Conservation (phyloP, 2,329 filamentous ascomycete species). For the Apiospora aurea region DNA sequence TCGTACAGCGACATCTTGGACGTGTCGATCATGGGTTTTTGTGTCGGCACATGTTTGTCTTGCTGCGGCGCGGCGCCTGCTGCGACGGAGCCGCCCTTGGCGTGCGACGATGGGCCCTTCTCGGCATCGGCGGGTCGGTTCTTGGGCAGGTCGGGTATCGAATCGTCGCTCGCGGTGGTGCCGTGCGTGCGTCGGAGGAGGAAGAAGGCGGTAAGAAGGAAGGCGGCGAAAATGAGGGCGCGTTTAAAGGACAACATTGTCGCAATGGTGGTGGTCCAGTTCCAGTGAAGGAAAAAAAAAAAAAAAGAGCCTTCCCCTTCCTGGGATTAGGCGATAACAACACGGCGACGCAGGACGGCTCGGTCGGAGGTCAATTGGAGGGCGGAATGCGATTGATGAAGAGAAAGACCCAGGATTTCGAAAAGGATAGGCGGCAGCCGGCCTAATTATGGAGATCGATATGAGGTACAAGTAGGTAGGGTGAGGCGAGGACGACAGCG, state of each 20-base stretch:
- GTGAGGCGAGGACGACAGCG: background rate
- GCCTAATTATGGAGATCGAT: background rate
- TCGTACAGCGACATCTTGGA: conserved; percentile 74
- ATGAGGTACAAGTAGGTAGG: background rate
- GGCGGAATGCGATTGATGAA: background rate
- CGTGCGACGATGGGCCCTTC: conserved; percentile 27
- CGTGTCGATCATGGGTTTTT: conserved; percentile 73
- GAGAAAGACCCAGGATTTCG: background rate
- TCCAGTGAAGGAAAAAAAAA: background rate
- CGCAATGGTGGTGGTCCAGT: conserved; percentile 27
- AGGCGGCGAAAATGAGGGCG: conserved; percentile 41
- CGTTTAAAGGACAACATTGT: conserved; percentile 44
- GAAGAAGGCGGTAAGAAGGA: conserved; percentile 44
- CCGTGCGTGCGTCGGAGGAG: conserved; percentile 43
- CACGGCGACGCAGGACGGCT: background rate
- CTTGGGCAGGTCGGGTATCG: conserved; percentile 30
- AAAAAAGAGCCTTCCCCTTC: background rate
- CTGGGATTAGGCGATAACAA: background rate
- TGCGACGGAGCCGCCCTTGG: conserved; percentile 29
- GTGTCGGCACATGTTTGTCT: conserved; percentile 48
- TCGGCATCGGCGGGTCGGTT: conserved; percentile 36
- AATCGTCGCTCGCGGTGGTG: conserved; percentile 34
- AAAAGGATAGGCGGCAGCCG: background rate
- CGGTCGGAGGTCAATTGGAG: background rate
- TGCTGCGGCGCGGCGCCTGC: conserved; percentile 26